Evolutionary conservation across 1,284 basidiomycete species (phyloP).

Genomic region (Entoloma clypeatum): DNA sequence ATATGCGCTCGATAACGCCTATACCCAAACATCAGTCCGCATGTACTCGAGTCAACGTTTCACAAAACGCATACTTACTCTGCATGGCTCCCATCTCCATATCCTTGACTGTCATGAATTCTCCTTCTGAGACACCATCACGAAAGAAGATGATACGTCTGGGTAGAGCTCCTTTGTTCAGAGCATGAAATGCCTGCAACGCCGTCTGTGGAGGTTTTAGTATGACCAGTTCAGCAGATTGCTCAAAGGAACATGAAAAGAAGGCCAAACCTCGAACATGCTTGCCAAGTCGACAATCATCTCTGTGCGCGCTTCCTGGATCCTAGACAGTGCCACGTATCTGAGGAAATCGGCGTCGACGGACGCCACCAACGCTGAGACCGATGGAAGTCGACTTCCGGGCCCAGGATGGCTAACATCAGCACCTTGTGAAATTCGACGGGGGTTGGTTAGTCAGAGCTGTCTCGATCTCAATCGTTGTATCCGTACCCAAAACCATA

Average conservation of each 20-base stretch:
- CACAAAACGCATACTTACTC: slow-evolving; percentile 19
- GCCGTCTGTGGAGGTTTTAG: slow-evolving; percentile 5
- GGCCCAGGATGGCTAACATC: slow-evolving; percentile 37
- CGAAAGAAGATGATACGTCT: slow-evolving; percentile 28
- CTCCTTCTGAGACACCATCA: slow-evolving; percentile 39
- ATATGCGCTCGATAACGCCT: no score
- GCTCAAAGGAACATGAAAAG: neutral
- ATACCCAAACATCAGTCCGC: no score
- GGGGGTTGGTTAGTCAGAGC: no score
- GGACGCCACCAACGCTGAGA: slow-evolving; percentile 34
- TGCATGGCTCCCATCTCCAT: slow-evolving; percentile 26
- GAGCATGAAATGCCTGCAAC: slow-evolving; percentile 8
- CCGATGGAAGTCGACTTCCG: slow-evolving; percentile 31
- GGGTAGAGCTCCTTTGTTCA: slow-evolving; percentile 15
- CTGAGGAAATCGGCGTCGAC: slow-evolving; percentile 23
- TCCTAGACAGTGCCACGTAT: slow-evolving; percentile 31
- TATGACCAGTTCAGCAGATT: neutral
- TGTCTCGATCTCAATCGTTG: no score
- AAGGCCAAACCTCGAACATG: slow-evolving; percentile 35
- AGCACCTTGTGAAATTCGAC: no score
- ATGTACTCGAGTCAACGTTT: no score
- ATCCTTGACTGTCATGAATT: slow-evolving; percentile 27
- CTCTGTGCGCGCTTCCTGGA: slow-evolving; percentile 46
- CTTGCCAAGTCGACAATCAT: slow-evolving; percentile 41
- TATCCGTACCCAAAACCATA: no score